A percentile compares a stretch with the other conserved stretches of the same genome.
phyloP scores from a whole-genome alignment of 805 yeast species.

The Monosporozyma aquatica region DNA sequence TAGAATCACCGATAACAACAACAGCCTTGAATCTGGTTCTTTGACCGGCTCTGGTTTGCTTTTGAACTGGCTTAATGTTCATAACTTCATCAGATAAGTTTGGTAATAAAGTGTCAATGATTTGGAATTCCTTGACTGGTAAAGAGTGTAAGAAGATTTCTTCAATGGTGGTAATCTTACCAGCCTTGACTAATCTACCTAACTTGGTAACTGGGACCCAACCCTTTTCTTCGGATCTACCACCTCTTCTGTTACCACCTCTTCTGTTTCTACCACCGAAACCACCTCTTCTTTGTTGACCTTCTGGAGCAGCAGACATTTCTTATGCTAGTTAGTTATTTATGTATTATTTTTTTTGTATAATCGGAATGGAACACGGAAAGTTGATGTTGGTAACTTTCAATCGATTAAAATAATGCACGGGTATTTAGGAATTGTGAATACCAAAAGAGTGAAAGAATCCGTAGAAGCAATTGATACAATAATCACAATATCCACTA shows the following conservation, averaged over 20 bases:
- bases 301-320: conserved; percentile 33
- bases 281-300: conserved; percentile 42
- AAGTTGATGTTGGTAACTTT: conserved; percentile 47
- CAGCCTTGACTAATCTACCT: conserved; percentile 99
- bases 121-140: conserved; percentile 99
- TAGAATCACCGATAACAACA: conserved; percentile 97
- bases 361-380: conserved; percentile 43
- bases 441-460: neutral
- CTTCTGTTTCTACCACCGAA: conserved; percentile 51
- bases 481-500: too few relatives aligned
- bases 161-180: conserved; percentile 92
- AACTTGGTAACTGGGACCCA: conserved; percentile 99
- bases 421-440: neutral
- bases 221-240: conserved; percentile 92
- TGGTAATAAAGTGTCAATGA: conserved; percentile 94
- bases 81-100: conserved; percentile 95
- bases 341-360: conserved; percentile 10
- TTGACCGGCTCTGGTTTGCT: conserved; percentile 99
- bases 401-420: conserved; percentile 32
- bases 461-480: too few relatives aligned
- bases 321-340: conserved; percentile 10
- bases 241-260: conserved; percentile 55
- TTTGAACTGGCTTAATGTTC: conserved; percentile 99
- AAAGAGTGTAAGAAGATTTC: conserved; percentile 98
- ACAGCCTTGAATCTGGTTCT: conserved; percentile 99